Percentiles rank a stretch among this genome's conserved stretches.
Evolutionary conservation across 1,139 yeast species (phyloP).

Genomic region (Saccharomyces hybrid): DNA sequence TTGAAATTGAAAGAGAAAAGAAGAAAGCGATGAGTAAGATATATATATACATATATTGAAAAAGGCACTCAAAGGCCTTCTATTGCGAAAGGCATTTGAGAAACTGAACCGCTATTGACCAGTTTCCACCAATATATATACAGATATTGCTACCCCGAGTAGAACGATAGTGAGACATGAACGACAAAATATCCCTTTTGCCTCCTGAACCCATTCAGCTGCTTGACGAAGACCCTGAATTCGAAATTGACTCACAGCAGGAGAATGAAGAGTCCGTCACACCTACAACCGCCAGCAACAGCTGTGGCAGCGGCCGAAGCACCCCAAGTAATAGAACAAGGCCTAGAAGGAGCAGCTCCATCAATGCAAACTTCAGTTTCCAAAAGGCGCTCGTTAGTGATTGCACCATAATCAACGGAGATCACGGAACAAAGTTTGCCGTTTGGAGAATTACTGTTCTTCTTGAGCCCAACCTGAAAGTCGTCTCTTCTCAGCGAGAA

Average conservation of each 20-base stretch:
- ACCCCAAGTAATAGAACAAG: constrained; percentile 1
- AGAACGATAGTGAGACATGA: constrained; percentile 2
- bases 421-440: constrained; percentile 21
- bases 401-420: constrained; percentile 24
- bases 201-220: constrained; percentile 25
- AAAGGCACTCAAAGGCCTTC: neutral
- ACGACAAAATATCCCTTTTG: constrained; percentile 14
- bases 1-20: neutral
- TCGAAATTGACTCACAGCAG: neutral
- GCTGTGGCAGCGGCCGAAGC: constrained; percentile 4
- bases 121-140: neutral
- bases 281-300: neutral
- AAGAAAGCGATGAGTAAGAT: neutral
- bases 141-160: neutral
- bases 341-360: constrained; percentile 7
- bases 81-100: neutral
- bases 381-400: constrained; percentile 17
- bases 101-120: neutral
- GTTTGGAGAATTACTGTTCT: constrained; percentile 26
- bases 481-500: constrained; percentile 2
- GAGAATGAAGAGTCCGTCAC: neutral
- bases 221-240: constrained; percentile 12
- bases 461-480: constrained; percentile 12
- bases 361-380: constrained; percentile 9
- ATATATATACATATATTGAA: neutral